Base-by-base conservation (phyloP, 257 asterid species). In the Orobanche coerulescens region DNA sequence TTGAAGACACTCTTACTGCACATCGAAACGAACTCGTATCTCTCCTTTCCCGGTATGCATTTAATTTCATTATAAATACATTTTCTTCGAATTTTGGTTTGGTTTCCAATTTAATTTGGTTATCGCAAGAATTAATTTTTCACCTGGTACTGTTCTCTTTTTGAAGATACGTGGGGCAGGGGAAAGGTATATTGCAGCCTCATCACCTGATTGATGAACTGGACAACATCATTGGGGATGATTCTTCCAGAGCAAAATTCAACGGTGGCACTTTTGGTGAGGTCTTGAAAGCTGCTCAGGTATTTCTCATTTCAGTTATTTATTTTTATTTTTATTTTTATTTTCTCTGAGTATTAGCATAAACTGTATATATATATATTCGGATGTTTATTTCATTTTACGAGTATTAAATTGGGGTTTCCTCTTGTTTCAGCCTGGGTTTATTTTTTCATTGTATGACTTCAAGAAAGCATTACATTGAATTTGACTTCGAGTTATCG, bases 111-210 rank as follows among this genome's bases (percentile, higher is more conserved):
- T 0, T 5, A 14, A 8, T 44, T 2, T 48, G 7, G 7, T 33
- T 8, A 13, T 22, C 1, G 19, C 13, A 4, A 22, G 46, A 54
- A 4, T 26, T 44, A 14, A 16, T 12, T 28, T 58, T 26, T 34
- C 49, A 22, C 31, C n/a, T 44, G 30, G 2, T 34, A 9, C 33
- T 40, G 31, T 52, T 0, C 39, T 67, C 23, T 48, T 37, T 62
- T 58, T 67, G 66, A 69, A 93, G 99, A 66, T 93, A 83, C 59
- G 95, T 87, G 77, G 94, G 83, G 11, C 97, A 89, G 85, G 99
- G 99, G 79, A 93, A 93, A 80, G 73, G 97, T 63, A 78, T 93
- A 57, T 66, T 93, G 75, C 99, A 93, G 72, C 87, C 99, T 18
- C 99, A 90, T 73, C 75, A 72, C 68, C 76, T 93, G 75, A 64